Evolutionary conservation across 352 stramenopile genomes (phyloP).

Genomic region (Globisporangium radiosum): DNA sequence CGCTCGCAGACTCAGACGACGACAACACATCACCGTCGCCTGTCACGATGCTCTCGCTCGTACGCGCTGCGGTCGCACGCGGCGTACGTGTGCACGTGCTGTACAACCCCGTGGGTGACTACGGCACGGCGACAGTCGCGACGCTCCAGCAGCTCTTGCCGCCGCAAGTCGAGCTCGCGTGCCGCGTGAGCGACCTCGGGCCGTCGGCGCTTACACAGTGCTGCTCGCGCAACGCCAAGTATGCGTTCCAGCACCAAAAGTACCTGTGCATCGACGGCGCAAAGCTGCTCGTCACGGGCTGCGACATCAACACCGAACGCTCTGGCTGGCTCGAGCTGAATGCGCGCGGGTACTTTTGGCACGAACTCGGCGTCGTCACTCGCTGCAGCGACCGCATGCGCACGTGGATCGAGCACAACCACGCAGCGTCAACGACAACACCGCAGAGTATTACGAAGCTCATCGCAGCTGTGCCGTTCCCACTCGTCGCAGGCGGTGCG

Average conservation of each 20-base stretch:
- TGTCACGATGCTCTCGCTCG: constrained; percentile 52
- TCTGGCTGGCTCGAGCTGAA: constrained; percentile 61
- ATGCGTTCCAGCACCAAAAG: constrained; percentile 82
- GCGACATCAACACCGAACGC: constrained; percentile 67
- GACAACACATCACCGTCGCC: background rate
- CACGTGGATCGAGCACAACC: constrained; percentile 53
- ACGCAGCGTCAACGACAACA: constrained; percentile 32
- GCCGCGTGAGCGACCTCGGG: constrained; percentile 60
- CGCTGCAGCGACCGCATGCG: constrained; percentile 47
- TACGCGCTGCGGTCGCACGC: constrained; percentile 47
- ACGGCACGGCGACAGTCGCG: constrained; percentile 53
- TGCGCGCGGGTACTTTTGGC: constrained; percentile 67
- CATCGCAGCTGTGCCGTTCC: constrained; percentile 52
- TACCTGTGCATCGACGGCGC: constrained; percentile 64
- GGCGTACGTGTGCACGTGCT: constrained; percentile 63
- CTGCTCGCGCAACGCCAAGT: constrained; percentile 76
- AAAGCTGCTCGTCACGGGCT: constrained; percentile 68
- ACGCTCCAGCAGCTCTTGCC: constrained; percentile 42
- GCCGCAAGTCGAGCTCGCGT: constrained; percentile 40
- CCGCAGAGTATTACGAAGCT: constrained; percentile 37
- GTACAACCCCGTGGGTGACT: constrained; percentile 71
- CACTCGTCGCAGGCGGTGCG: constrained; percentile 65
- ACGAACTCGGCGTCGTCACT: constrained; percentile 57
- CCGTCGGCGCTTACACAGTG: constrained; percentile 31
- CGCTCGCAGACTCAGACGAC: constrained; percentile 25